A percentile compares a stretch with the other conserved stretches of the same genome.
Evolutionary conservation across 768 basidiomycete genomes (phyloP).

Genomic region (Rhizopogon vulgaris): DNA sequence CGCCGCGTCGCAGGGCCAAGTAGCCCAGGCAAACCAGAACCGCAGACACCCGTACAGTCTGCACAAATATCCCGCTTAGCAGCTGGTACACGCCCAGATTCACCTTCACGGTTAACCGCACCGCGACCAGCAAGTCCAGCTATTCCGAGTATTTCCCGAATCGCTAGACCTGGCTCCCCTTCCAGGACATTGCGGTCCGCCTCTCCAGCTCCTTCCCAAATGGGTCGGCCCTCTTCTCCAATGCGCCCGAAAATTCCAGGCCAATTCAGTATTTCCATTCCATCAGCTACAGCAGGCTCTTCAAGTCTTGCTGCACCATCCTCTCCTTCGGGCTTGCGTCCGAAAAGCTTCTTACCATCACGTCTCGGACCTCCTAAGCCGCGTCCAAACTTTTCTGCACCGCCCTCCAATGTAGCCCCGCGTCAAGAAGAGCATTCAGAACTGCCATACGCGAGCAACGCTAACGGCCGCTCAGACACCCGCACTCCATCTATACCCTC

Average conservation of each 20-base stretch:
- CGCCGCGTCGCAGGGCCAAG: slow-evolving; percentile 73
- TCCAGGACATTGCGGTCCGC: slow-evolving; percentile 25
- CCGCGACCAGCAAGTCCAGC: slow-evolving; percentile 47
- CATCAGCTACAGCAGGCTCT: slow-evolving; percentile 6
- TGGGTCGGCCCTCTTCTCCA: slow-evolving; percentile 45
- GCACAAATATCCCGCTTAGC: slow-evolving; percentile 51
- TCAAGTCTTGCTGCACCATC: slow-evolving; percentile 25
- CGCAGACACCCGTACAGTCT: slow-evolving; percentile 37
- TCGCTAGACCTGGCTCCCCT: slow-evolving; percentile 40
- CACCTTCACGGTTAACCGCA: slow-evolving; percentile 38
- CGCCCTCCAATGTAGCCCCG: slow-evolving; percentile 18
- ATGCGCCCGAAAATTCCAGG: slow-evolving; percentile 40
- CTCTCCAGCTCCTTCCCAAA: slow-evolving; percentile 32
- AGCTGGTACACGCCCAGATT: slow-evolving; percentile 41
- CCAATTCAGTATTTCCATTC: slow-evolving; percentile 18
- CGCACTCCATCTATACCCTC: slow-evolving; percentile 14
- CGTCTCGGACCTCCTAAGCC: slow-evolving; percentile 63
- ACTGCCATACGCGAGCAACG: slow-evolving; percentile 19
- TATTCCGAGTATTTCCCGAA: slow-evolving; percentile 30
- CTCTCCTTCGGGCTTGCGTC: slow-evolving; percentile 38
- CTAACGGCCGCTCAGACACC: slow-evolving; percentile 11
- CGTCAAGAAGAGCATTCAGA: slow-evolving; percentile 26
- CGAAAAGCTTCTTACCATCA: slow-evolving; percentile 70
- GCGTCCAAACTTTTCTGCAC: slow-evolving; percentile 25
- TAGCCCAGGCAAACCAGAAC: slow-evolving; percentile 32